Evolutionary conservation across 208 protist species (phyloP).

Genomic region (Wallacemonas sp.): DNA sequence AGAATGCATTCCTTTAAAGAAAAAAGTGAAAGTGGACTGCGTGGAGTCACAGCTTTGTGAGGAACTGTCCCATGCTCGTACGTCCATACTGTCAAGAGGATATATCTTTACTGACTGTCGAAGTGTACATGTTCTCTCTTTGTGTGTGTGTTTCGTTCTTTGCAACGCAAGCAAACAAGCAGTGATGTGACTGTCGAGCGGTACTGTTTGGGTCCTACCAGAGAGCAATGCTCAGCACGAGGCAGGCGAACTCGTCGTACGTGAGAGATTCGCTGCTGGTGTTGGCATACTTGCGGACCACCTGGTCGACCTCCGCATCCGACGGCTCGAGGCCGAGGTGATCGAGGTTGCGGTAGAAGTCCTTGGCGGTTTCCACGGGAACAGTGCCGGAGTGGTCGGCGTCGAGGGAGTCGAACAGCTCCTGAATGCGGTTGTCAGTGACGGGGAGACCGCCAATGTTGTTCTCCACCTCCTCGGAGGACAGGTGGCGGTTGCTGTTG

Average conservation of each 20-base stretch:
- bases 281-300: constrained; percentile 79
- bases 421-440: constrained; percentile 88
- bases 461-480: constrained; percentile 88
- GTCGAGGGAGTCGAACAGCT: constrained; percentile 89
- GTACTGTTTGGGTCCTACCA: constrained; percentile 43
- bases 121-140: constrained; percentile 8
- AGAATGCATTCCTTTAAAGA: background rate
- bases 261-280: constrained; percentile 74
- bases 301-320: constrained; percentile 73
- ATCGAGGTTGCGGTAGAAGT: constrained; percentile 84
- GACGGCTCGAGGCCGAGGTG: constrained; percentile 86
- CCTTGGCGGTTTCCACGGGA: constrained; percentile 74
- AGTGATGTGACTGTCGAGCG: constrained; percentile 8
- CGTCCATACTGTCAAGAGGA: background rate
- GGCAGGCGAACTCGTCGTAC: constrained; percentile 92
- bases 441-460: constrained; percentile 93
- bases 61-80: background rate
- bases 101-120: background rate
- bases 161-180: background rate
- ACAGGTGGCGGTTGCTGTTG: constrained; percentile 93
- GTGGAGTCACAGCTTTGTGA: background rate
- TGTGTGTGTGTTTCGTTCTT: background rate
- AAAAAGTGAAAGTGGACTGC: constrained; percentile 18
- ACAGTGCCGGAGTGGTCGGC: constrained; percentile 72
- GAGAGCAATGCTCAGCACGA: constrained; percentile 86